Base-by-base conservation (phyloP, 306 rosid genomes). In the apple (Malus domestica) region DNA sequence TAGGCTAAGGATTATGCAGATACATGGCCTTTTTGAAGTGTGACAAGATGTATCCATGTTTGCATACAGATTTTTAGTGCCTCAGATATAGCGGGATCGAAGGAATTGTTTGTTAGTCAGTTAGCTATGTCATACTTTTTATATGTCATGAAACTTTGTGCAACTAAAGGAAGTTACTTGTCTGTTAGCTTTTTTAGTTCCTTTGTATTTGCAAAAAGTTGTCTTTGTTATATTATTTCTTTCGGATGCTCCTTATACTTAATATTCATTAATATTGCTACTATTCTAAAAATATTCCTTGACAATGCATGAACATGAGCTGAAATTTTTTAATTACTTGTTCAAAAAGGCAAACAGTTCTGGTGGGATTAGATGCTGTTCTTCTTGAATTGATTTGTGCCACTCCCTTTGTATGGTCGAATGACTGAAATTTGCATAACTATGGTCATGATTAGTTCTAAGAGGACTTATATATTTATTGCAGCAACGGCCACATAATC, bases 401-500 rank as follows among this genome's bases (percentile, higher is more conserved):
- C 74, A 29, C 55, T 29, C 19, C 72, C 27, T 71, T 77, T 80
- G 67, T 77, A 45, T 76, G 49, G 58, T 59, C 32, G 68, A 45
- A 33, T 68, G 52, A 44, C 67, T 64, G 73, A 32, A 67, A 23
- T 77, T 78, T 62, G 73, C 13, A 60, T 72, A 44, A 72, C 72
- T 67, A 40, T 67, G 73, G 71, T 62, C 70, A 57, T 66, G 23
- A 68, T 75, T 76, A 45, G 38, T 78, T 78, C 75, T 80, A 66
- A 85, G 75, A 66, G 62, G 49, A 29, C 64, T 49, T 45, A 4
- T 38, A 10, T 63, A 2, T 80, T 51, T 73, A 13, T 82, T 88
- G 88, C 99, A 95, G 99, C 97, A 90, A 92, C 96, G 99, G 76
- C 99, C 99, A 1, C 98, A 86, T 86, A 88, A 89, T 61, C 99